Evolutionary conservation across 2,329 filamentous ascomycete genomes (phyloP), one percentile per base, ranked within the genome.

Genomic region (Fusarium burgessii): DNA sequence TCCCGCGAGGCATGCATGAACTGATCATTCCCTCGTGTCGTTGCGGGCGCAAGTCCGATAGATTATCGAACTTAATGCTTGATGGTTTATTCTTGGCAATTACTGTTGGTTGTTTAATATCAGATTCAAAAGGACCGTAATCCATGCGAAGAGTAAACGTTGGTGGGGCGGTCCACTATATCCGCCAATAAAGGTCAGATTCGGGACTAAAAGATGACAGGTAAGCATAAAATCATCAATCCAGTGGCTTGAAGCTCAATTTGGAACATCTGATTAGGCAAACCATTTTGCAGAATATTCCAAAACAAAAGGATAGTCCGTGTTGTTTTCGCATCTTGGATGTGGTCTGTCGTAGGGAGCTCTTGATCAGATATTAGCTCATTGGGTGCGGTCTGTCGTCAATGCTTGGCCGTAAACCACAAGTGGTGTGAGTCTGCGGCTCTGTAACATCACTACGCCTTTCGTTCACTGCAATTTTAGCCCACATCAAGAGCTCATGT

Each of bases 1-100:
- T 59, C 60, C 69, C 64, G 46, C n/a, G 35, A 51, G 58, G n/a
- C 32, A 46, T 69, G 50, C 63, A 71, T 71, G 63, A 71, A 49
- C 50, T 50, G 41, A 57, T 35, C 46, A 14, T n/a, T 27, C 14
- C 35, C 45, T 50, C 6, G 18, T 36, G 57, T 6, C 3, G 35
- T 43, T 10, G 11, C 33, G 12, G 47, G 43, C 4, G 27, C n/a
- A 14, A n/a, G 50, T 33, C 50, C 42, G 41, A 58, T 70, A 71
- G 57, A 57, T 23, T 23, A 23, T 23, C 23, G 23, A 23, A 23
- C 17, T 51, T 27, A 32, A 35, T 14, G 18, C 41, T 47, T 25
- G 20, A 29, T 12, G 51, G 36, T 18, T 29, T 55, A 20, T 49
- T 46, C 20, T 51, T 47, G n/a, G 23, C 15, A 41, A 43, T 27